These are phyloP conservation scores for Phytophthora tentaculata DNA, from an alignment of 352 stramenopile species.

Conservation along the genomic window DNA sequence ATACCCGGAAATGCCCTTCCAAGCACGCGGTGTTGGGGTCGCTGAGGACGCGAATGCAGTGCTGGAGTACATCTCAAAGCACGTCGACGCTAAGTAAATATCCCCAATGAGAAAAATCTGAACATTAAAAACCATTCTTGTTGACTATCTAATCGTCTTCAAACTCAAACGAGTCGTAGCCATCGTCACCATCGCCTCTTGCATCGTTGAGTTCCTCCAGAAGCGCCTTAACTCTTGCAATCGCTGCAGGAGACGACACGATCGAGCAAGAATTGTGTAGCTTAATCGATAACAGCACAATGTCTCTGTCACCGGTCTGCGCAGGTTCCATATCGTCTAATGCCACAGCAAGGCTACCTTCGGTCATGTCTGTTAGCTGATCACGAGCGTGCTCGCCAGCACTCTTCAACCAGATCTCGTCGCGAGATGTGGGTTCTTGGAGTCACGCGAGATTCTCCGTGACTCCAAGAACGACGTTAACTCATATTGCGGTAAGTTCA, in stretches of 20 bases:
- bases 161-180: conserved; percentile 84
- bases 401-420: conserved; percentile 83
- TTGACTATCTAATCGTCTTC: conserved; percentile 49
- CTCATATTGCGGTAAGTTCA: conserved; percentile 67
- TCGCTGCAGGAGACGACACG: conserved; percentile 57
- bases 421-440: too few relatives aligned
- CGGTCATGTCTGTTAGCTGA: conserved; percentile 53
- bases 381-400: conserved; percentile 57
- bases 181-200: conserved; percentile 60
- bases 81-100: conserved; percentile 5
- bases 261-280: conserved; percentile 84
- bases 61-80: conserved; percentile 45
- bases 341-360: conserved; percentile 71
- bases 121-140: conserved; percentile 3
- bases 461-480: conserved; percentile 67
- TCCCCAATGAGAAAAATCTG: conserved; percentile 9
- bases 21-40: conserved; percentile 56
- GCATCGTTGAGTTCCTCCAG: conserved; percentile 70
- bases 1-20: conserved; percentile 59
- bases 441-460: too few relatives aligned
- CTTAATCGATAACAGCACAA: conserved; percentile 62
- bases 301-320: conserved; percentile 75
- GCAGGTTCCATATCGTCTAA: conserved; percentile 85
- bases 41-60: conserved; percentile 50
- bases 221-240: conserved; percentile 75